Conservation (phyloP, 2,329 filamentous ascomycete genomes). For the Ampelomyces quisqualis region DNA sequence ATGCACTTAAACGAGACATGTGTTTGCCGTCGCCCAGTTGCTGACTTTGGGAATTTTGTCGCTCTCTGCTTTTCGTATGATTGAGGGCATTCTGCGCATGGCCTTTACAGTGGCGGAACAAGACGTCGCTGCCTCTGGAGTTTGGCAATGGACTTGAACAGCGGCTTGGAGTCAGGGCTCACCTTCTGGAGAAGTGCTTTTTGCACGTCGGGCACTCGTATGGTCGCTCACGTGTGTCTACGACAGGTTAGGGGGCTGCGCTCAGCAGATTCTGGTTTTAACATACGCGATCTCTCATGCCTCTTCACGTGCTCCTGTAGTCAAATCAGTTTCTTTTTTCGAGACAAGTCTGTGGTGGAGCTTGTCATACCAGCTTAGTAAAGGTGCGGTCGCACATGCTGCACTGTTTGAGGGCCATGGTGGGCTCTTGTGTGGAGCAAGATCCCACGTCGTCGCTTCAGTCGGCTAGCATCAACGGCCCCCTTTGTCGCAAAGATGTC, state of each 20-base stretch:
- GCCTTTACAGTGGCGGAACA: slow-evolving; percentile 55
- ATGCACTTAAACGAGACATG: slow-evolving; percentile 14
- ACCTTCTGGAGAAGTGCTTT: slow-evolving; percentile 59
- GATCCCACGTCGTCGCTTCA: slow-evolving; percentile 1
- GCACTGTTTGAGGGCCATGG: slow-evolving; percentile 44
- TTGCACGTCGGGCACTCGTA: slow-evolving; percentile 57
- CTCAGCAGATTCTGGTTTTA: background rate
- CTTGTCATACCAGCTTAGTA: slow-evolving; percentile 48
- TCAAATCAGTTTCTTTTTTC: slow-evolving; percentile 6
- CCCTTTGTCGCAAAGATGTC: slow-evolving; percentile 11
- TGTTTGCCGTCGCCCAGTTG: slow-evolving; percentile 22
- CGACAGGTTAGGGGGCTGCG: slow-evolving; percentile 21
- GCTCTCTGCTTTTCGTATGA: slow-evolving; percentile 35
- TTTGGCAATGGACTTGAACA: slow-evolving; percentile 21
- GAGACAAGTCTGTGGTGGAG: background rate
- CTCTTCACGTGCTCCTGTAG: slow-evolving; percentile 54
- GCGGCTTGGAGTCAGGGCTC: slow-evolving; percentile 11
- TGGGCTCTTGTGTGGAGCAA: slow-evolving; percentile 8
- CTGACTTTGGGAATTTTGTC: slow-evolving; percentile 32
- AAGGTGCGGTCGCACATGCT: slow-evolving; percentile 55
- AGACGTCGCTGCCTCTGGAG: slow-evolving; percentile 46
- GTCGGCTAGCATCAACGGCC: slow-evolving; percentile 6
- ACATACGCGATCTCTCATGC: slow-evolving; percentile 56
- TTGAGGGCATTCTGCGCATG: slow-evolving; percentile 48
- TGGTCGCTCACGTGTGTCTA: slow-evolving; percentile 57